phyloP scores from a whole-genome alignment of 2,329 filamentous ascomycete species.

The Pleomassaria siparia region DNA sequence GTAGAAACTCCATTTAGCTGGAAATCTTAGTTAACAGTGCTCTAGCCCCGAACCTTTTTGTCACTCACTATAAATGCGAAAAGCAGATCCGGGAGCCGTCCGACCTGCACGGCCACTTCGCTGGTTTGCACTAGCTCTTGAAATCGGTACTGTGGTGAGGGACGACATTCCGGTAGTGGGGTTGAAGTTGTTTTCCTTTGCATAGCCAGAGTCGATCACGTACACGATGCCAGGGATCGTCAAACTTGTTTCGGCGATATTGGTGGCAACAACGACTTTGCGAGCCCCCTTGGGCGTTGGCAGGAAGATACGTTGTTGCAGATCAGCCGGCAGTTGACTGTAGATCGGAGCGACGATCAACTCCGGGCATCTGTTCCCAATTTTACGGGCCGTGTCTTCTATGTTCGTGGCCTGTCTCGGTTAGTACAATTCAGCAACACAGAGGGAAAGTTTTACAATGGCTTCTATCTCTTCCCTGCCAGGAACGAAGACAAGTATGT shows the following conservation, averaged over 20 bases:
- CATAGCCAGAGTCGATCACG: conserved; percentile 92
- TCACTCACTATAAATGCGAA: conserved; percentile 52
- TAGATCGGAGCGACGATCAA: conserved; percentile 93
- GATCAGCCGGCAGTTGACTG: conserved; percentile 79
- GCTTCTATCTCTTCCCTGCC: conserved; percentile 96
- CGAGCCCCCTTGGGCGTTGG: conserved; percentile 81
- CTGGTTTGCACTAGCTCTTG: conserved; percentile 88
- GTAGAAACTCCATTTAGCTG: conserved; percentile 58
- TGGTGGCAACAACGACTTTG: conserved; percentile 92
- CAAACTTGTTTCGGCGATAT: conserved; percentile 93
- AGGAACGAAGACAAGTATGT: conserved; percentile 92
- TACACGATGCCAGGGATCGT: conserved; percentile 97
- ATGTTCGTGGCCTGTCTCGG: too few species aligned
- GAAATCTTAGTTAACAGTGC: neutral
- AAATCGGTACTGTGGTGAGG: conserved; percentile 86
- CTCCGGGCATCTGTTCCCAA: conserved; percentile 81
- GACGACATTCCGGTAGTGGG: conserved; percentile 90
- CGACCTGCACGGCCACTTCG: conserved; percentile 89
- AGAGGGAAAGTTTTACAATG: too few species aligned
- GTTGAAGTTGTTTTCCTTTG: conserved; percentile 94
- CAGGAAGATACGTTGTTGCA: conserved; percentile 93
- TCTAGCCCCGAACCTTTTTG: too few species aligned
- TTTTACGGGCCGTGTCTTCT: conserved; percentile 80
- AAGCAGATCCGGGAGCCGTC: conserved; percentile 89
- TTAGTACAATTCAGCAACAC: too few species aligned